Evolutionary conservation across 2,329 filamentous ascomycete species (phyloP), one percentile per base, ranked within the genome.

Genomic region (Neospermospora avenae): DNA sequence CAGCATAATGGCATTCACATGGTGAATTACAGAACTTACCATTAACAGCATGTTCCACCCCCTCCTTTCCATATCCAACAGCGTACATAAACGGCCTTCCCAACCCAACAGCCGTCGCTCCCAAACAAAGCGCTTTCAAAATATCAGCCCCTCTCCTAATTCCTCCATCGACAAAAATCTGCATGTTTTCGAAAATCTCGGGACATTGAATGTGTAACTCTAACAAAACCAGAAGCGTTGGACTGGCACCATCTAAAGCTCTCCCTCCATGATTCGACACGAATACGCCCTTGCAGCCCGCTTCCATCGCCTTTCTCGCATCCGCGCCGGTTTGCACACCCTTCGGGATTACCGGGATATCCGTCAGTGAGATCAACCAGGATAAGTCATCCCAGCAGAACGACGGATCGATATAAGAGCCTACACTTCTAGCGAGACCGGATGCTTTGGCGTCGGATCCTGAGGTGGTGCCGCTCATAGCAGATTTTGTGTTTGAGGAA

Each of bases 251-350:
- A 60, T 83, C 80, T 1, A 80, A 68, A 55, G 74, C 79, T 41
- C 88, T 73, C 0, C 88, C 88, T 1, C 87, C 88, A 70, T 91
- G 88, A 66, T 91, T 91, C 14, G 80, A 84, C 1, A 91, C 77
- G 1, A 91, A 80, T 51, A 91, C 88, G 0, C 84, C 88, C 65
- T 90, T 83, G 3, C 83, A 81, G 0, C 85, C 86, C 13, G 79
- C 69, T 55, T 87, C 79, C 37, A 85, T 78, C 2, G 84, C 84
- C 65, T 77, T 78, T 55, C 78, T 76, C 14, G 87, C 87, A 71
- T 91, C 88, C 42, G 78, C 76, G 0, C 83, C 81, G 14, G 81
- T 83, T 74, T 90, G 86, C n/a, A 91, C 82, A 0, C 88, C 88
- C 72, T 91, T 91, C 25, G 91, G 52, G 64, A 86, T 75, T 77